Conservation (phyloP, 2,329 filamentous ascomycete species). For the Sarocladium oryzae region DNA sequence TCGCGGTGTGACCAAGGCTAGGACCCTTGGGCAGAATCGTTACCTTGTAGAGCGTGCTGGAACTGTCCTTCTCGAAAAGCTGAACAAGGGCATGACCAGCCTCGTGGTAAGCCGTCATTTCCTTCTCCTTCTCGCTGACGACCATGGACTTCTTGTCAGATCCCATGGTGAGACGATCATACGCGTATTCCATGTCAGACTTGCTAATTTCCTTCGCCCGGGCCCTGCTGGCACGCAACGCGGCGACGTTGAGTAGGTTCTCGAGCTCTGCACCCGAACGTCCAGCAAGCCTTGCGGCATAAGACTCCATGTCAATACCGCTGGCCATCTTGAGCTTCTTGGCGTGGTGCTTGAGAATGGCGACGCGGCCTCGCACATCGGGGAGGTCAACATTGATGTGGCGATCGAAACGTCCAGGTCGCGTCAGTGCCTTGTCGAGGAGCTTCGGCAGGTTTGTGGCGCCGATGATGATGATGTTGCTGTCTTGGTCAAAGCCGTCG, state of each 20-base stretch:
- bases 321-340: constrained; percentile 77
- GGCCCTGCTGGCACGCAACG: constrained; percentile 85
- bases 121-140: constrained; percentile 88
- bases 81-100: constrained; percentile 90
- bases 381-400: constrained; percentile 84
- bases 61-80: constrained; percentile 66
- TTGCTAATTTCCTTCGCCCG: constrained; percentile 70
- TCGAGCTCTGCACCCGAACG: constrained; percentile 94
- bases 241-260: constrained; percentile 94
- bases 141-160: constrained; percentile 85
- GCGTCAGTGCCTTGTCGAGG: constrained; percentile 88
- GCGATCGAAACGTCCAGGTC: constrained; percentile 92
- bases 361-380: constrained; percentile 86
- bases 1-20: constrained; percentile 79
- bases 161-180: constrained; percentile 97
- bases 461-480: constrained; percentile 89
- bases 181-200: constrained; percentile 90
- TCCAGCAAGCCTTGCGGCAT: constrained; percentile 83
- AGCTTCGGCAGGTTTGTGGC: constrained; percentile 95
- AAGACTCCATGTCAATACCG: constrained; percentile 75
- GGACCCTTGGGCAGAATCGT: constrained; percentile 91
- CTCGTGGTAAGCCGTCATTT: constrained; percentile 94
- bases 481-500: constrained; percentile 93
- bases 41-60: constrained; percentile 86
- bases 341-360: constrained; percentile 89